Base-by-base conservation (phyloP, 2,329 filamentous ascomycete species). In the Colletotrichum destructivum region DNA sequence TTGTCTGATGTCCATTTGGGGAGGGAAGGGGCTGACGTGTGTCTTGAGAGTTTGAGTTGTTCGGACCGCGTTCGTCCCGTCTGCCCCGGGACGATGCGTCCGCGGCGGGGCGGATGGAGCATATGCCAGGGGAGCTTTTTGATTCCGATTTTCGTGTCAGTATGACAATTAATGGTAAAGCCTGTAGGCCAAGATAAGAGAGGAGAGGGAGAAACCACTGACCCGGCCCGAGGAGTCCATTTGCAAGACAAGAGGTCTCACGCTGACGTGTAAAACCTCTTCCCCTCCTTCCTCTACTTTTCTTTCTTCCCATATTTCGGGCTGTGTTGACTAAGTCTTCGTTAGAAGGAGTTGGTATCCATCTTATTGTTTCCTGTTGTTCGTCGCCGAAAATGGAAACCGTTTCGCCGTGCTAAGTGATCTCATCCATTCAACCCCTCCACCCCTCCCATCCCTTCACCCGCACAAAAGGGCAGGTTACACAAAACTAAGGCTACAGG, bases 331-430 rank as follows among this genome's bases (percentile, higher is more conserved):
- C 26, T 46, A 9, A 18, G 21, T 61, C 23, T 61, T 31, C 11
- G 23, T 21, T 13, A 35, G 52, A 35, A 56, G 52, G 16, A 18
- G 18, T n/a, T 9, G 4, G 8, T 12, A 1, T 18, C 3, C 4
- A 18, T 18, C 2, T 11, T n/a, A 8, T 47, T 49, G 3, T 60
- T 44, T 18, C 8, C 18, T 46, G 18, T 26, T 15, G 21, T 52
- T 18, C 9, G 12, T 35, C 54, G 40, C 62, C 55, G 67, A 52
- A 16, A 31, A 66, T n/a, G 67, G 62, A 62, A 70, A 56, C 67
- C 67, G 62, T 70, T 70, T 70, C 67, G 67, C 21, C 26, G 55
- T 26, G n/a, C 38, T 62, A 62, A 54, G 31, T 42, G 11, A 15
- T n/a, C 40, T 18, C 40, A 31, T 16, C 15, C 40, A 15, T 46